Evolutionary conservation across 108 stramenopile species (phyloP), one percentile per base, ranked within the genome.

Genomic region (Schizochytrium sp.): DNA sequence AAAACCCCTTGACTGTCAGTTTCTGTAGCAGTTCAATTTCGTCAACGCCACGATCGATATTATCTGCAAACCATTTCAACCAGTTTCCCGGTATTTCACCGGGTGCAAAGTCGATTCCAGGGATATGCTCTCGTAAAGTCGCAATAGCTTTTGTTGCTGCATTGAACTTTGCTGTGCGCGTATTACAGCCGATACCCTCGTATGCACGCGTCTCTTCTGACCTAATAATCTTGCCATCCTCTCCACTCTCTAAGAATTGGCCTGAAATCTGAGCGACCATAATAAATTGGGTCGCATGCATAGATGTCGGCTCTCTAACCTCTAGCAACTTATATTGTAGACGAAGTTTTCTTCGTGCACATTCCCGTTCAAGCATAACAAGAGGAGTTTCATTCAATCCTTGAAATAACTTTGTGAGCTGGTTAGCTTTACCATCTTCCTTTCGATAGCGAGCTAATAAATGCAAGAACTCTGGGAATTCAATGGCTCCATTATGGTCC

Each of bases 121-220:
- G 94, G 92, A 94, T 93, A 46, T 87, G 3, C 50, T 89, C 90
- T 41, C 92, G 61, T 7, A 94, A 88, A 61, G 88, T 72, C 4
- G 83, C 44, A 4, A 93, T 61, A 4, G 94, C 94, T 2, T 91
- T n/a, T 13, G 91, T 89, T 3, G 92, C 93, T 1, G 93, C 92
- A n/a, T 72, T 89, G 72, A 91, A 91, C 46, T 92, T 90, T 45
- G 91, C 94, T 19, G 93, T 91, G 4, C 94, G 61, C 44, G 93
- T 93, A 38, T 89, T 93, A n/a, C 72, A 89, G n/a, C 93, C 94
- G 53, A 94, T 91, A 15, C 94, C 94, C 61, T 94, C 92, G 61
- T 93, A 94, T 17, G 92, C 61, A 7, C 89, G 72, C 45, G 46
- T n/a, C 38, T 89, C 94, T 5, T 72, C 28, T 49, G 57, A 83